phyloP scores from a whole-genome alignment of 371 early-diverging fungal genomes.

The Saksenaea oblongispora region DNA sequence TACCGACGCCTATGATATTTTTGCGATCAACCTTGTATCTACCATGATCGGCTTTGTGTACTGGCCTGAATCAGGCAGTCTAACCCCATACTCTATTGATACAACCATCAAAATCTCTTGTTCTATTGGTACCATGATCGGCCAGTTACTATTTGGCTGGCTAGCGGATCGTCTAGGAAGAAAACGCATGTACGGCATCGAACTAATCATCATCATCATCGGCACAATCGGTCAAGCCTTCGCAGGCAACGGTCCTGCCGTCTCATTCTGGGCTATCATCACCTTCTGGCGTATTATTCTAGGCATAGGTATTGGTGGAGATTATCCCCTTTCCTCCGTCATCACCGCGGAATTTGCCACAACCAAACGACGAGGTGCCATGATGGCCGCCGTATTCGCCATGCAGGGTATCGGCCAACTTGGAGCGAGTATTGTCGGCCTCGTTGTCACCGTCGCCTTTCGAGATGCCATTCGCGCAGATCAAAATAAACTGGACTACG shows the following conservation, averaged over 20 bases:
- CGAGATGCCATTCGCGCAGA: conserved; percentile 56
- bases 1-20: conserved; percentile 89
- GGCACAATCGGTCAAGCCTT: conserved; percentile 78
- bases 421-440: conserved; percentile 64
- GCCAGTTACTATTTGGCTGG: conserved; percentile 80
- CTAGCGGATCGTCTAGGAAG: conserved; percentile 81
- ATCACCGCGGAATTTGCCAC: conserved; percentile 87
- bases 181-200: conserved; percentile 84
- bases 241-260: conserved; percentile 58
- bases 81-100: conserved; percentile 60
- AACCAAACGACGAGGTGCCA: conserved; percentile 73
- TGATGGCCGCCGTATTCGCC: conserved; percentile 87
- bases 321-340: conserved; percentile 76
- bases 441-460: conserved; percentile 60
- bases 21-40: conserved; percentile 80
- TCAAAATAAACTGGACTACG: conserved; percentile 65
- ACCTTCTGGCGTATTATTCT: conserved; percentile 79
- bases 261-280: conserved; percentile 63
- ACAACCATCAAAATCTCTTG: conserved; percentile 74
- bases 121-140: conserved; percentile 75
- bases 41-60: conserved; percentile 77
- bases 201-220: conserved; percentile 75
- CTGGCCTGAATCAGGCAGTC: conserved; percentile 42
- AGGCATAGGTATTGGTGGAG: conserved; percentile 84
- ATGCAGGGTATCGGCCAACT: conserved; percentile 89